phyloP scores from a whole-genome alignment of 345 rosid species.

The Triadica sebifera region DNA sequence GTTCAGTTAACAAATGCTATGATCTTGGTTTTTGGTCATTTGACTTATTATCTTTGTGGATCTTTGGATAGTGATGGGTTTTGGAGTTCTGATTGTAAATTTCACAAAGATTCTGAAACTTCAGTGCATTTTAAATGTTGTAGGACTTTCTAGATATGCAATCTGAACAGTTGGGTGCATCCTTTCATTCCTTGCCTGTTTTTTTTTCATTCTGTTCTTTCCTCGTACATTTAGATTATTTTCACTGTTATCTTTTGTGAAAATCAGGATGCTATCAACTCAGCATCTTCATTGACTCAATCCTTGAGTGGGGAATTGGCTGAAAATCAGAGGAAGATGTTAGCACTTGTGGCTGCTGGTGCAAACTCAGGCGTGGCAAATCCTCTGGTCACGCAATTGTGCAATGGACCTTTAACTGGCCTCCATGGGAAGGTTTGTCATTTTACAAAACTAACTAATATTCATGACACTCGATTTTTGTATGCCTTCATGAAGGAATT shows the following conservation, averaged over 20 bases:
- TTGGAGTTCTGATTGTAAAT: neutral
- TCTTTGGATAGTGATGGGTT: neutral
- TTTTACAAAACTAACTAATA: neutral
- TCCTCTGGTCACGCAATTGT: conserved; percentile 52
- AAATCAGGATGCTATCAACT: conserved; percentile 71
- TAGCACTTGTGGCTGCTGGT: conserved; percentile 70
- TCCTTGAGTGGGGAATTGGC: conserved; percentile 74
- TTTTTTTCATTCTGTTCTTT: neutral
- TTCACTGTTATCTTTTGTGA: neutral
- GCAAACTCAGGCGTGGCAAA: conserved; percentile 51
- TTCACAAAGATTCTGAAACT: neutral
- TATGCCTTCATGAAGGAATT: neutral
- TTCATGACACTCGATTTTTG: neutral
- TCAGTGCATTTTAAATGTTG: neutral
- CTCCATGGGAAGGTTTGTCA: conserved; percentile 60
- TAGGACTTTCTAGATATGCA: neutral
- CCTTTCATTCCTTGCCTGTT: too few species aligned
- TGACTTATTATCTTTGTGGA: neutral
- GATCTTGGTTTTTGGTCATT: neutral
- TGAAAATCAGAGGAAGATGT: conserved; percentile 67
- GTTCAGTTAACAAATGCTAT: neutral
- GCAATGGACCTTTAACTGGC: conserved; percentile 63
- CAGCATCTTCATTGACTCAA: conserved; percentile 65
- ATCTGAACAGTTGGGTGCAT: neutral
- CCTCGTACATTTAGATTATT: neutral